Evolutionary conservation across 768 basidiomycete species (phyloP).

Genomic region (Albatrellus ellisii): DNA sequence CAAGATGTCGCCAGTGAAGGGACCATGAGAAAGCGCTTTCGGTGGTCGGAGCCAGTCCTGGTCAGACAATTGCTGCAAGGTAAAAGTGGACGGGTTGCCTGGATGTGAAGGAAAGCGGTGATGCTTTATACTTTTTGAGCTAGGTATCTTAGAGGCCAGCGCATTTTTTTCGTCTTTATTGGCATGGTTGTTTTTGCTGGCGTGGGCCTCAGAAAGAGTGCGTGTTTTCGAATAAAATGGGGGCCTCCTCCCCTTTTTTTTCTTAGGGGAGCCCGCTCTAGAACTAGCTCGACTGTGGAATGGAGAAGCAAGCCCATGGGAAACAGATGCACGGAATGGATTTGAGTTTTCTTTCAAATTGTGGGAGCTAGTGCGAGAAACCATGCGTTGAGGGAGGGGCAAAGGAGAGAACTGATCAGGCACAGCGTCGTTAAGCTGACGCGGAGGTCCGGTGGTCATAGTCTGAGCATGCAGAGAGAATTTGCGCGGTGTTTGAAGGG

Average conservation of each 20-base stretch:
- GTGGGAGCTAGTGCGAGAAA: constrained; percentile 27
- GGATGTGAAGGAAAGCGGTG: background rate
- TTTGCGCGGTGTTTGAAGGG: constrained; percentile 13
- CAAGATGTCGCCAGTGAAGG: constrained; percentile 11
- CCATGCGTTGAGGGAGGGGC: constrained; percentile 22
- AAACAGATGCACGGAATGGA: constrained; percentile 20
- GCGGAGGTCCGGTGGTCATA: constrained; percentile 4
- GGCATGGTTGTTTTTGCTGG: background rate
- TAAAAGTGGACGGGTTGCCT: constrained; percentile 6
- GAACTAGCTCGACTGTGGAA: constrained; percentile 34
- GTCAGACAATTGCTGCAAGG: constrained; percentile 10
- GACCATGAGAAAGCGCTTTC: constrained; percentile 15
- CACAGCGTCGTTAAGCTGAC: constrained; percentile 12
- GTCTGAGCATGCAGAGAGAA: constrained; percentile 10
- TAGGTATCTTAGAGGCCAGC: constrained; percentile 3
- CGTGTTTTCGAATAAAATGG: constrained; percentile 24
- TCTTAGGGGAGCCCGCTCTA: constrained; percentile 20
- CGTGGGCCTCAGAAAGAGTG: constrained; percentile 23
- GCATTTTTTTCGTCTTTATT: background rate
- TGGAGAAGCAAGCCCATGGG: constrained; percentile 29
- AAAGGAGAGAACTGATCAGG: constrained; percentile 31
- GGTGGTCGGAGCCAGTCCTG: constrained; percentile 20
- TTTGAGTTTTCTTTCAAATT: constrained; percentile 27
- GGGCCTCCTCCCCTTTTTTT: constrained; percentile 11
- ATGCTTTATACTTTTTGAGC: constrained; percentile 2